These are phyloP conservation scores for Candida loeiensis DNA, from an alignment of 805 yeast genomes.

Conservation along the genomic window DNA sequence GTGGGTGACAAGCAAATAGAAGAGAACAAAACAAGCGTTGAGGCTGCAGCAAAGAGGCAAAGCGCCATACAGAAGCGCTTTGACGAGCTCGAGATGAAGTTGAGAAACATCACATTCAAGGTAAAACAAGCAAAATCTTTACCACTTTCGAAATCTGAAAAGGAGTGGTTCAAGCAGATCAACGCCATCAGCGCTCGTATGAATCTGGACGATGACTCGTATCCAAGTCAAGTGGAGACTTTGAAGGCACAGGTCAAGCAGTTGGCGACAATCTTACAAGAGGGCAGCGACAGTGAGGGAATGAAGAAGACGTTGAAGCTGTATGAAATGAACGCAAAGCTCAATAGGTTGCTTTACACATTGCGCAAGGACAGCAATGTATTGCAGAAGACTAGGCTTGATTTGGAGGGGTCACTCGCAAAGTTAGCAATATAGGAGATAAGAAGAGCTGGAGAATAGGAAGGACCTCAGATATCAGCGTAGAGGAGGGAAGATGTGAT, in stretches of 20 bases:
- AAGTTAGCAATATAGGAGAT: conserved; percentile 1
- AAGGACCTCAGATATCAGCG: too few relatives aligned
- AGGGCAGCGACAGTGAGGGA: not conserved
- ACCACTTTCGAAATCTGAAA: conserved; percentile 35
- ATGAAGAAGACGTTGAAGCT: conserved; percentile 12
- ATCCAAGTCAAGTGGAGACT: conserved; percentile 11
- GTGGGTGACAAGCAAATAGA: conserved; percentile 13
- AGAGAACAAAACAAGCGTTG: conserved; percentile 13
- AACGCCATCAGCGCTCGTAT: conserved; percentile 19
- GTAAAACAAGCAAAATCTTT: conserved; percentile 19
- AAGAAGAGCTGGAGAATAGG: not conserved
- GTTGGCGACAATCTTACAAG: conserved; percentile 10
- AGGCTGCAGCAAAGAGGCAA: conserved; percentile 19
- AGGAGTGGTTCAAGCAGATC: conserved; percentile 36
- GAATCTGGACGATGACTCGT: not conserved
- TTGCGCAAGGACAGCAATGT: conserved; percentile 1
- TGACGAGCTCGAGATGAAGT: conserved; percentile 18
- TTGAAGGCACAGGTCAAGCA: conserved; percentile 20
- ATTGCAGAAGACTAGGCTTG: not conserved
- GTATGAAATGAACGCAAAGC: conserved; percentile 16
- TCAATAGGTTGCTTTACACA: conserved; percentile 1
- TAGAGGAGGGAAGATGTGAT: too few relatives aligned
- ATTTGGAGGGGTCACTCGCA: conserved; percentile 4
- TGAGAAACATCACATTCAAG: conserved; percentile 22
- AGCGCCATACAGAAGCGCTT: conserved; percentile 19